Evolutionary conservation across 1,284 basidiomycete genomes (phyloP).

Genomic region (Fomitopsis schrenkii): DNA sequence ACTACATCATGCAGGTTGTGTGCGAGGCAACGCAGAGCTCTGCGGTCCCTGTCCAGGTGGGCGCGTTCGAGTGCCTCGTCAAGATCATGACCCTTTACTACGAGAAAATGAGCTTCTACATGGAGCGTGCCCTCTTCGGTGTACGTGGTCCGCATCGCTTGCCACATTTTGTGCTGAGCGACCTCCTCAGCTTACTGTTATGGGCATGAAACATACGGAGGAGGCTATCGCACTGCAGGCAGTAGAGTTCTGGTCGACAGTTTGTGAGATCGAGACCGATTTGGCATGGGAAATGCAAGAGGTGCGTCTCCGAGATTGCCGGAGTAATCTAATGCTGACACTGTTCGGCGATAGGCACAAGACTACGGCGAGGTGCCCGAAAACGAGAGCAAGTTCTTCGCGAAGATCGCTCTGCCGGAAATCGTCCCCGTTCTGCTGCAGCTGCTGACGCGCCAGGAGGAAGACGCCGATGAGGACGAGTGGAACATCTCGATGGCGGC

Average conservation of each 20-base stretch:
- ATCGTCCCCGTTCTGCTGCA: conserved; percentile 91
- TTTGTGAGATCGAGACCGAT: conserved; percentile 97
- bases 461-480: conserved; percentile 97
- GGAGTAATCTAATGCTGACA: conserved; percentile 4
- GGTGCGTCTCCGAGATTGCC: conserved; percentile 38
- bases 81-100: conserved; percentile 98
- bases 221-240: conserved; percentile 94
- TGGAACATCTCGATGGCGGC: conserved; percentile 99
- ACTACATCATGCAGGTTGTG: conserved; percentile 99
- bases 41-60: conserved; percentile 80
- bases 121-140: conserved; percentile 98
- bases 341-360: conserved; percentile 53
- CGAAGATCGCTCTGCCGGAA: conserved; percentile 91
- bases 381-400: conserved; percentile 87
- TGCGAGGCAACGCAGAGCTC: conserved; percentile 96
- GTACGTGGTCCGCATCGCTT: conserved; percentile 44
- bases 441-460: conserved; percentile 90
- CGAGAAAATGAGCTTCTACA: conserved; percentile 99
- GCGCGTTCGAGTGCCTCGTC: conserved; percentile 93
- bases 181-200: conserved; percentile 81
- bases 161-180: conserved; percentile 10
- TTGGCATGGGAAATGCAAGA: conserved; percentile 91
- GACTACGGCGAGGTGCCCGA: conserved; percentile 92
- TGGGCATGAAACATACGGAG: conserved; percentile 95
- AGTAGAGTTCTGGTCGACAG: conserved; percentile 99